Evolutionary conservation across 352 stramenopile species (phyloP), one percentile per base, ranked within the genome.

Genomic region (Phytopythium kandeliae): DNA sequence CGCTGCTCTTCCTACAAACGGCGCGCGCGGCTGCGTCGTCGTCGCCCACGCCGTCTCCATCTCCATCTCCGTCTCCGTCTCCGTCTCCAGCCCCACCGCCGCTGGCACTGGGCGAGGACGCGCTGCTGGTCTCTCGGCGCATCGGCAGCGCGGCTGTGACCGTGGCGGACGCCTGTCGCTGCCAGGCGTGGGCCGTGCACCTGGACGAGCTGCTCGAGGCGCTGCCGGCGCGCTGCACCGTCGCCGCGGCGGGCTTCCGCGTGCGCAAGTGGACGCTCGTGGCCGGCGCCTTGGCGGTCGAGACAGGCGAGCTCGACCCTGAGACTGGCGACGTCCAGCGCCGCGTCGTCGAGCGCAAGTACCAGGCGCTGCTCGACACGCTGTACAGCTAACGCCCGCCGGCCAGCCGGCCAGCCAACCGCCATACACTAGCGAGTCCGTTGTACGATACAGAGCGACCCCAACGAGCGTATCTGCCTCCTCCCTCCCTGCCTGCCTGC

Each of bases 181-280:
- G 77, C 45, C 78, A 86, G 55, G 60, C 67, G 3, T 92, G 78
- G 78, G 78, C 81, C 19, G 70, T 90, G 36, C 78, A 89, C 54
- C 86, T 92, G 40, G 81, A 92, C 57, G 51, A 60, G 5, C 58
- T 81, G 48, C 56, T 92, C 11, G 77, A 89, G 24, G 33, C 69
- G 12, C 62, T 90, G 3, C 68, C 72, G 0, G 24, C 54, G 9
- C 49, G 67, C 8, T 78, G 78, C 42, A 64, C 61, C 1, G 54
- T 92, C n/a, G 45, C 45, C 3, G 47, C 47, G 12, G 86, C 81
- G 0, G 75, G 74, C 21, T 76, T 82, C 46, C 74, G 68, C 28
- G 63, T 92, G 26, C 63, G 81, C 48, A 92, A 90, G 60, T 92
- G 81, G 81, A 85, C 89, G 48, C 54, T 92, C 42, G 89, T 92